Evolutionary conservation across 2,329 filamentous ascomycete species (phyloP).

Genomic region (Scedosporium dehoogii): DNA sequence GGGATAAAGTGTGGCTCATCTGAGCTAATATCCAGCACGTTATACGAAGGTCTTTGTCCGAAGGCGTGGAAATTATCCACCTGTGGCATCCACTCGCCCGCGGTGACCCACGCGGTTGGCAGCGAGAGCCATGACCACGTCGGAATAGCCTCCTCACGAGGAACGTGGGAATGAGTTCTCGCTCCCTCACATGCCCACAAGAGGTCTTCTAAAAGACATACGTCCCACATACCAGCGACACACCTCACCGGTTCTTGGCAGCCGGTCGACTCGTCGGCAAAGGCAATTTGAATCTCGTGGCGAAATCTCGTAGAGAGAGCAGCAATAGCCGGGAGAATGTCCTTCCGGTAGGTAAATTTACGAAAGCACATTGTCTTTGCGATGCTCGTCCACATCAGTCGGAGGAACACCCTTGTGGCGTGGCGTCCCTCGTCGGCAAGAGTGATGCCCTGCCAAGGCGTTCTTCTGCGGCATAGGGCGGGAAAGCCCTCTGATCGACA

Average conservation of each 20-base stretch:
- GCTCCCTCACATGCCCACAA: background rate
- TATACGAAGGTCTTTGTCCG: background rate
- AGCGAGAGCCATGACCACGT: background rate
- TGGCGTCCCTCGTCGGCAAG: background rate
- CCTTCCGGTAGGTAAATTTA: background rate
- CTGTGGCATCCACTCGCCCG: background rate
- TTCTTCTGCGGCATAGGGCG: background rate
- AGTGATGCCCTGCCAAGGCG: background rate
- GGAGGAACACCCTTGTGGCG: background rate
- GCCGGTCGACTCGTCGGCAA: background rate
- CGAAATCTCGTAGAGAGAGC: background rate
- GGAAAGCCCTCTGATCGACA: background rate
- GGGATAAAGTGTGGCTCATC: background rate
- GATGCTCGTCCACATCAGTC: background rate
- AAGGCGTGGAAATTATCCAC: background rate
- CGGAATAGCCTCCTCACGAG: background rate
- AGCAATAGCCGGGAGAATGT: background rate
- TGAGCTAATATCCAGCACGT: background rate
- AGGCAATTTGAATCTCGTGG: background rate
- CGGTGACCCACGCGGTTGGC: background rate
- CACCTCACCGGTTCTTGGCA: background rate
- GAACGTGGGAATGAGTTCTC: background rate
- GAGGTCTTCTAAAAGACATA: background rate
- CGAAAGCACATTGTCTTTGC: background rate
- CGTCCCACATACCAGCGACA: background rate